Conservation (phyloP, 805 yeast species). For the Groenewaldozyma salmanticensis region DNA sequence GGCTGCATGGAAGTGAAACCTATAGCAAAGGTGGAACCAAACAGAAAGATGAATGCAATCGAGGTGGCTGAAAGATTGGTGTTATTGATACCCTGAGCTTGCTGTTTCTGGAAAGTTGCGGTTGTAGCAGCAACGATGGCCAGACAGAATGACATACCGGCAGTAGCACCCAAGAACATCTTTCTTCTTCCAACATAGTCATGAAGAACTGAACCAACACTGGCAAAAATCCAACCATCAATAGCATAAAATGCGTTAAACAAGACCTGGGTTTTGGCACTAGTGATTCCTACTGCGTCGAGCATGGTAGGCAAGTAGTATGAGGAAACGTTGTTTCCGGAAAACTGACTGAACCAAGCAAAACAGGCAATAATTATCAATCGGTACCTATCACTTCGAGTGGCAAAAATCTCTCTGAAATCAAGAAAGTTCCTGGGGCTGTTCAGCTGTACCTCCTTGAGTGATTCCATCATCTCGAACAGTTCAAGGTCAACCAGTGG, state of each 20-base stretch:
- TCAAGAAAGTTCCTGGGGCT: constrained; percentile 13
- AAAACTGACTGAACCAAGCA: constrained; percentile 7
- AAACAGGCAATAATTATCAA: constrained; percentile 8
- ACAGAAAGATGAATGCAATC: constrained; percentile 10
- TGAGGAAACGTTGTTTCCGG: constrained; percentile 8
- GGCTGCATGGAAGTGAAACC: constrained; percentile 29
- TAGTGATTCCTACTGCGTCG: constrained; percentile 10
- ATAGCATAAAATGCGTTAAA: constrained; percentile 7
- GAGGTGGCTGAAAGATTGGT: constrained; percentile 17
- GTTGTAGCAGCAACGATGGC: constrained; percentile 21
- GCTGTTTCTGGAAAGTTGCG: constrained; percentile 15
- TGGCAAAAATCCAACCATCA: constrained; percentile 4
- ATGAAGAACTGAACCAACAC: constrained; percentile 16
- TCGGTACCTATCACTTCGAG: constrained; percentile 10
- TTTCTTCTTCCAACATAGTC: constrained; percentile 24
- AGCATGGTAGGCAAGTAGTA: constrained; percentile 35
- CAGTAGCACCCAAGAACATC: constrained; percentile 16
- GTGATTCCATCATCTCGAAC: constrained; percentile 7
- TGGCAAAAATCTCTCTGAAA: constrained; percentile 7
- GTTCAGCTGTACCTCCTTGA: constrained; percentile 7
- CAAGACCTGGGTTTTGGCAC: constrained; percentile 7
- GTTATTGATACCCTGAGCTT: too few relatives aligned
- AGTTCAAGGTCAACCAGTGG: constrained; percentile 10
- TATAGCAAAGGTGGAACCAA: constrained; percentile 11
- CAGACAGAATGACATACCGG: constrained; percentile 17